These are phyloP conservation scores for Tephrocybe sp. DNA, from an alignment of 768 basidiomycete species.

Conservation along the genomic window DNA sequence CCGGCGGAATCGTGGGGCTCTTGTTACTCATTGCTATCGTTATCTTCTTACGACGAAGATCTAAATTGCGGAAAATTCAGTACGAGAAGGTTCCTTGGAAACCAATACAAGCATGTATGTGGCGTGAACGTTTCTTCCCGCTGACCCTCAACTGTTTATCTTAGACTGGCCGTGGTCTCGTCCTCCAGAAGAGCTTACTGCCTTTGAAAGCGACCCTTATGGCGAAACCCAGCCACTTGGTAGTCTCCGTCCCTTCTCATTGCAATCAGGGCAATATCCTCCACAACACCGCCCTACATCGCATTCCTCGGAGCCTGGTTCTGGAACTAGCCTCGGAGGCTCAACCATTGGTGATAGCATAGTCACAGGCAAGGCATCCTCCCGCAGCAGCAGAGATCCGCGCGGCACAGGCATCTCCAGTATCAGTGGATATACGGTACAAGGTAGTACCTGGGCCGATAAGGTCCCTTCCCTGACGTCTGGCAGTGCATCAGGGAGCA, in stretches of 20 bases:
- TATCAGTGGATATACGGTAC: conserved; percentile 2
- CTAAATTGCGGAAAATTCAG: not conserved
- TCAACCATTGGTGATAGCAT: conserved; percentile 1
- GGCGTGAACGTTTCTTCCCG: no score
- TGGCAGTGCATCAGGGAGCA: not conserved
- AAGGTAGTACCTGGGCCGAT: not conserved
- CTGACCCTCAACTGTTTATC: not conserved
- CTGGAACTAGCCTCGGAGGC: not conserved
- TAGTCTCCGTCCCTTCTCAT: conserved; percentile 1
- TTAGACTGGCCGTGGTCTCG: conserved; percentile 7
- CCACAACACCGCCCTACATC: not conserved
- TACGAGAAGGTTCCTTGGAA: conserved; percentile 6
- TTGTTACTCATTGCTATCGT: not conserved
- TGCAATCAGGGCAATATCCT: not conserved
- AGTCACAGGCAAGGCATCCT: not conserved
- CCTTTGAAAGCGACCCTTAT: conserved; percentile 1
- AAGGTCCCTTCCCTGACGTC: not conserved
- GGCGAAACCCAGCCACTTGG: conserved; percentile 1
- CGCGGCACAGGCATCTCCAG: not conserved
- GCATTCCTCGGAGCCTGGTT: not conserved
- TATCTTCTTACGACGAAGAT: conserved; percentile 1
- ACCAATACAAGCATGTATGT: not conserved
- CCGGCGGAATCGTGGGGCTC: not conserved
- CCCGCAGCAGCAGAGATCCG: not conserved
- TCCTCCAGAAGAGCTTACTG: not conserved